Conservation (phyloP, 1,284 basidiomycete species). For the Neolentinus lepideus region DNA sequence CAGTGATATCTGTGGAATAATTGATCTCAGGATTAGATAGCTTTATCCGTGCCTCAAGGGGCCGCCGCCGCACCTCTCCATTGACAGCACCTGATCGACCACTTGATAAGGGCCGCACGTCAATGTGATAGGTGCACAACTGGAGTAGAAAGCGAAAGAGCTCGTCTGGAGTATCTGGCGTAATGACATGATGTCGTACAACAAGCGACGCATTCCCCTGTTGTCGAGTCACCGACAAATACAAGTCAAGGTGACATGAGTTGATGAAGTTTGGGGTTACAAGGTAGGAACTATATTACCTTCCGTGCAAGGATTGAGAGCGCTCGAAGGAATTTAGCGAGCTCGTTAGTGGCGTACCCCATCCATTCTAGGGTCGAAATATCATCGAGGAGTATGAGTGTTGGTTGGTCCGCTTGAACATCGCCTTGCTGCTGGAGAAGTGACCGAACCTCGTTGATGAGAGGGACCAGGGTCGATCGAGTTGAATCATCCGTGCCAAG, state of each 20-base stretch:
- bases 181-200: conserved; percentile 54
- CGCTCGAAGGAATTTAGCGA: conserved; percentile 51
- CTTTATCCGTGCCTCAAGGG: too few species aligned
- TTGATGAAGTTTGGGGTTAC: neutral
- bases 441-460: conserved; percentile 27
- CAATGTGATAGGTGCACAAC: conserved; percentile 56
- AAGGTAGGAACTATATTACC: conserved; percentile 25
- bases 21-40: neutral
- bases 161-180: conserved; percentile 48
- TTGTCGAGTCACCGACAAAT: too few species aligned
- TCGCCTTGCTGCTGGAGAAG: conserved; percentile 7
- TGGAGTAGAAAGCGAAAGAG: conserved; percentile 50
- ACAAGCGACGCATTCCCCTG: conserved; percentile 46
- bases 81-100: conserved; percentile 69
- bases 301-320: conserved; percentile 45
- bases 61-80: conserved; percentile 72
- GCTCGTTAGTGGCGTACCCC: conserved; percentile 40
- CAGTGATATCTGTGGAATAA: conserved; percentile 44
- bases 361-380: conserved; percentile 61
- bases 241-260: neutral
- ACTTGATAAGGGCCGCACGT: conserved; percentile 60
- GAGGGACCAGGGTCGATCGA: conserved; percentile 19
- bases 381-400: conserved; percentile 60
- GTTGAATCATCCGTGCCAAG: conserved; percentile 2
- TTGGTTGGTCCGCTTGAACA: conserved; percentile 6